Base-by-base conservation (phyloP, 441 rosid genomes). In the Adansonia gregorii region DNA sequence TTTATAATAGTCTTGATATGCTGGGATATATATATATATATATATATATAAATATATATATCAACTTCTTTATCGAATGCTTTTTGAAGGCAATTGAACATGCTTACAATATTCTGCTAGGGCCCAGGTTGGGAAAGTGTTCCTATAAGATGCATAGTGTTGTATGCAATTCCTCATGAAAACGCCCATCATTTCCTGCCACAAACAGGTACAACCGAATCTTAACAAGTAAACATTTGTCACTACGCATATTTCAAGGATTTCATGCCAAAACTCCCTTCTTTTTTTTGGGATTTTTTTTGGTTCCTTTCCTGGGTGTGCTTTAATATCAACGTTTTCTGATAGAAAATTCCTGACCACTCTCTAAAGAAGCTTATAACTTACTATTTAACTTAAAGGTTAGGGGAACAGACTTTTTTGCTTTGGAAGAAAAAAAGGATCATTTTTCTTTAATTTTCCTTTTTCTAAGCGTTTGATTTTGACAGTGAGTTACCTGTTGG, bases 401-500 rank as follows among this genome's bases (percentile, higher is more conserved):
- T 39, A 39, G 3, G 39, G 39, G 39, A 35, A 4, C 39, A 35
- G 2, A 35, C 55, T 51, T 14, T 1, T 24, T 24, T 24, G 27
- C 27, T 24, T 24, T 24, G 27, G 27, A 12, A 51, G 14, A 51
- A 4, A 51, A 35, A 35, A 35, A 35, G 3, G 3, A 35, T 35
- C 39, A 35, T 35, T 35, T 35, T 35, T 35, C 39, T 35, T 35
- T 35, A 35, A 35, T 35, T 35, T 35, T 35, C 39, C 39, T 35
- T 35, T 35, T 35, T 35, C 39, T 35, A 35, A 35, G 39, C 39
- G 1, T 35, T 4, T 35, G 4, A 35, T 2, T 35, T 35, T 35
- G 39, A 35, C 39, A 35, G 39, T 35, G 39, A 43, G 46, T 43
- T 65, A 89, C 95, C 94, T 92, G 86, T 54, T 86, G 92, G 14